phyloP scores from a whole-genome alignment of 176 grass and related monocot species.

The Juncus effusus region DNA sequence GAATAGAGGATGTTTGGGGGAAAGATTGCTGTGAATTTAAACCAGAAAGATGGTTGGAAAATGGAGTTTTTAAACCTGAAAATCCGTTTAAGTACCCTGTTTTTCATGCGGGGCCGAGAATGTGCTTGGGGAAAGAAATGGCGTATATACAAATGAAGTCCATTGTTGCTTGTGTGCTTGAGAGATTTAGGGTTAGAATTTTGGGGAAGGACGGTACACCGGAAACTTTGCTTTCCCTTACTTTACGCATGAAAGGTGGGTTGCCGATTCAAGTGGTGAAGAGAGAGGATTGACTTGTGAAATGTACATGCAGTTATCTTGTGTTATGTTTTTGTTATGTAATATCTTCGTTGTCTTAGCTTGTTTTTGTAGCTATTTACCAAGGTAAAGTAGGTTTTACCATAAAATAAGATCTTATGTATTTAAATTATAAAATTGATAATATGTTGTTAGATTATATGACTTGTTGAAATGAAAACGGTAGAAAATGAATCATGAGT shows the following conservation, averaged over 20 bases:
- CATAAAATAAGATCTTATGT: too few species aligned
- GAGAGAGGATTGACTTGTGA: conserved; percentile 2
- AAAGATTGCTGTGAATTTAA: conserved; percentile 42
- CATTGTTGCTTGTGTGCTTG: conserved; percentile 43
- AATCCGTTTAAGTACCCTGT: conserved; percentile 49
- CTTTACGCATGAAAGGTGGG: conserved; percentile 50
- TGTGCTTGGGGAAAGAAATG: conserved; percentile 80
- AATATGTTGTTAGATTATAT: too few species aligned
- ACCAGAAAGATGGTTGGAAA: conserved; percentile 62
- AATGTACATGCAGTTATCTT: too few species aligned
- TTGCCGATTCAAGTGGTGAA: conserved; percentile 33
- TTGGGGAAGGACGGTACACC: conserved; percentile 21
- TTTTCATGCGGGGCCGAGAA: conserved; percentile 51
- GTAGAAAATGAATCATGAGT: too few species aligned
- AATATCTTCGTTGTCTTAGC: too few species aligned
- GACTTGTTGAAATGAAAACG: too few species aligned
- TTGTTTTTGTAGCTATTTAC: too few species aligned
- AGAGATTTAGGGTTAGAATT: conserved; percentile 35
- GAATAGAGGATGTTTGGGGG: conserved; percentile 45
- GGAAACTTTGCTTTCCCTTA: conserved; percentile 37
- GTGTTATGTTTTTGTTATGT: too few species aligned
- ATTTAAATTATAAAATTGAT: too few species aligned
- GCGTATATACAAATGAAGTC: conserved; percentile 79
- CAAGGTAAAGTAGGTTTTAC: too few species aligned
- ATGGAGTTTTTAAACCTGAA: conserved; percentile 45